Evolutionary conservation across 805 yeast species (phyloP).

Genomic region (Metschnikowia sp.): DNA sequence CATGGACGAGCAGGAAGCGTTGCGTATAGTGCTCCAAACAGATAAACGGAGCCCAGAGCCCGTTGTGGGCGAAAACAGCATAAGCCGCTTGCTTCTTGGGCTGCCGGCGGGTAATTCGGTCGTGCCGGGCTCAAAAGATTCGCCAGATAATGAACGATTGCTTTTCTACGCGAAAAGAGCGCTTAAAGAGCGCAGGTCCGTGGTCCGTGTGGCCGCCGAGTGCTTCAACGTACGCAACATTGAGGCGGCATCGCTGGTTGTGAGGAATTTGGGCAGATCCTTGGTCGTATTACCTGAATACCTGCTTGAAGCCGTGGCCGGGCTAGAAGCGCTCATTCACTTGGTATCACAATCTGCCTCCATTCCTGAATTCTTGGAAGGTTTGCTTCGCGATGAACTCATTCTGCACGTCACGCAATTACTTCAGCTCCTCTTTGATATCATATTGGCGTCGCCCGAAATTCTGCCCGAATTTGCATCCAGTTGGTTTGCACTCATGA

Average conservation of each 20-base stretch:
- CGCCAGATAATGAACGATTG: constrained; percentile 20
- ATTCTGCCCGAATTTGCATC: constrained; percentile 26
- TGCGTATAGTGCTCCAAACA: constrained; percentile 46
- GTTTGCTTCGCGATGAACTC: constrained; percentile 25
- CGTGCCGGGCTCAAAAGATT: not conserved
- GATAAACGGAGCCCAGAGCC: constrained; percentile 35
- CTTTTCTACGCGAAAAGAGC: constrained; percentile 37
- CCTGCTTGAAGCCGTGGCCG: constrained; percentile 2
- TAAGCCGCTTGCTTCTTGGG: constrained; percentile 3
- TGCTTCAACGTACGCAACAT: constrained; percentile 20
- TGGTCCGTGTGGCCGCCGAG: constrained; percentile 41
- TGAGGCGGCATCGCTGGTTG: constrained; percentile 21
- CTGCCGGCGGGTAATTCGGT: constrained; percentile 12
- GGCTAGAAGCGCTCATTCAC: constrained; percentile 1
- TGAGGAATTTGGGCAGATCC: constrained; percentile 35
- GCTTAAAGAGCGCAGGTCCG: constrained; percentile 49
- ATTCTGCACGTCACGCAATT: constrained; percentile 31
- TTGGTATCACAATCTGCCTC: not conserved
- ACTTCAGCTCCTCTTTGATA: constrained; percentile 37
- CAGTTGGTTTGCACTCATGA: constrained; percentile 57
- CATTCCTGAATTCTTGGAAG: constrained; percentile 4
- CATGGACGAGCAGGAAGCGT: constrained; percentile 42
- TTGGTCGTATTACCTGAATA: constrained; percentile 5
- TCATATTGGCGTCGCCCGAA: constrained; percentile 36
- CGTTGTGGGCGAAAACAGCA: not conserved